Evolutionary conservation across 306 rosid species (phyloP), one percentile per base, ranked within the genome.

Genomic region (Alnus glutinosa): DNA sequence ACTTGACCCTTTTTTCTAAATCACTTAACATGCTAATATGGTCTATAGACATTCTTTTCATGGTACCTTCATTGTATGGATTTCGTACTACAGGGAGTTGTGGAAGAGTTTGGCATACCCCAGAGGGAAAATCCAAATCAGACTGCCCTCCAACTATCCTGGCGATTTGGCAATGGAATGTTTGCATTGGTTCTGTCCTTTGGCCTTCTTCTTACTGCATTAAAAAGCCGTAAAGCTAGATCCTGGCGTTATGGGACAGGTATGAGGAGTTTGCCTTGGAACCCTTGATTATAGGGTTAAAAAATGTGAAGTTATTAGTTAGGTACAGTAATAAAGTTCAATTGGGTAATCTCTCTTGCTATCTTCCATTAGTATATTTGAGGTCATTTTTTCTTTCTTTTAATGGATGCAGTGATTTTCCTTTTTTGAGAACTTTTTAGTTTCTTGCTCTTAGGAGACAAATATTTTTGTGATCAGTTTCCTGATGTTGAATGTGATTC

Each of bases 111-210:
- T 71, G 85, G 97, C 42, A 54, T 79, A 73, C 96, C 97, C 66
- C 77, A 74, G 57, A 77, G 84, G 64, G 94, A 87, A 81, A 87
- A 88, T 57, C 83, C 78, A 44, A 80, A 88, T 79, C 91, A 79
- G 75, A 75, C 85, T 61, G 93, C 90, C 16, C 86, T 94, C 32
- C 90, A 87, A 52, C 83, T 88, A 73, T 80, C 97, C 50, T 94
- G 98, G 98, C 84, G 88, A 66, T 94, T 94, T 84, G 98, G 98
- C 75, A 94, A 94, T 86, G 98, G 98, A 83, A 94, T 92, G 98
- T 94, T 94, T 87, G 98, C 97, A 4, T 83, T 94, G 75, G 97
- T 94, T 83, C 84, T 94, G 51, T 92, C 98, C 36, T 94, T 94
- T 37, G 97, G 98, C 81, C 98, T 94, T 77, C 97, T 92, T 75